These are phyloP conservation scores for Trypanosoma melophagium DNA, from an alignment of 208 protist genomes.

Conservation along the genomic window DNA sequence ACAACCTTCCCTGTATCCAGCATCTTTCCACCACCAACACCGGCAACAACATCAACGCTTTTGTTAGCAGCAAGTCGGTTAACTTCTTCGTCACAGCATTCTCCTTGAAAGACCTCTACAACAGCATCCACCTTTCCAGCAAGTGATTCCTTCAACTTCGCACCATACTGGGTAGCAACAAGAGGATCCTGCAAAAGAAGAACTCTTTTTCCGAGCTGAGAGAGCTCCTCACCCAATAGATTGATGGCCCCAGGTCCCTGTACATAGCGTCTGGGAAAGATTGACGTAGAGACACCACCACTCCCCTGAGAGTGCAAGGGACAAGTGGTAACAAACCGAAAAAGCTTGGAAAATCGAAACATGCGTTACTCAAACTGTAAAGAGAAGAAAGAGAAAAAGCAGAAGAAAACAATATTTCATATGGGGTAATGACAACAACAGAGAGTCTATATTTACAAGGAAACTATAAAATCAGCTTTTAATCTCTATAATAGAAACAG, in stretches of 20 bases:
- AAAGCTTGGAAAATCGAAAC: background rate
- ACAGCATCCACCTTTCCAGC: background rate
- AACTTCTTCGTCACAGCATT: conserved; percentile 34
- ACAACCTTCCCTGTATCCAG: conserved; percentile 37
- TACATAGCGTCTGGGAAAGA: conserved; percentile 38
- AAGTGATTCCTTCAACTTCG: background rate
- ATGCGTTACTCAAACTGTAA: background rate
- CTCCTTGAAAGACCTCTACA: conserved; percentile 21
- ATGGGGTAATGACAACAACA: too few species aligned
- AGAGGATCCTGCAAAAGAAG: conserved; percentile 31
- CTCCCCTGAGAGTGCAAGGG: background rate
- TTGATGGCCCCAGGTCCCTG: conserved; percentile 30
- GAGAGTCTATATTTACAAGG: too few species aligned
- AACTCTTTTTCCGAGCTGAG: conserved; percentile 20
- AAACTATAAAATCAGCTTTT: too few species aligned
- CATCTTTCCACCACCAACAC: conserved; percentile 37
- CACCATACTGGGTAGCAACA: conserved; percentile 19
- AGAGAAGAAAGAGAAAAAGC: too few species aligned
- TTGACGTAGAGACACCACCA: conserved; percentile 1
- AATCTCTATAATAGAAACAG: too few species aligned
- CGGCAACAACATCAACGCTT: conserved; percentile 15
- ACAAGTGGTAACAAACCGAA: background rate
- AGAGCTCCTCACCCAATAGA: conserved; percentile 27
- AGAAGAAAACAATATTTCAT: too few species aligned
- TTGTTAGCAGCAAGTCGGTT: conserved; percentile 19